A percentile compares a stretch with the other conserved stretches of the same genome.
Conservation (phyloP, 2,329 filamentous ascomycete species). For the Arthroderma sp. region DNA sequence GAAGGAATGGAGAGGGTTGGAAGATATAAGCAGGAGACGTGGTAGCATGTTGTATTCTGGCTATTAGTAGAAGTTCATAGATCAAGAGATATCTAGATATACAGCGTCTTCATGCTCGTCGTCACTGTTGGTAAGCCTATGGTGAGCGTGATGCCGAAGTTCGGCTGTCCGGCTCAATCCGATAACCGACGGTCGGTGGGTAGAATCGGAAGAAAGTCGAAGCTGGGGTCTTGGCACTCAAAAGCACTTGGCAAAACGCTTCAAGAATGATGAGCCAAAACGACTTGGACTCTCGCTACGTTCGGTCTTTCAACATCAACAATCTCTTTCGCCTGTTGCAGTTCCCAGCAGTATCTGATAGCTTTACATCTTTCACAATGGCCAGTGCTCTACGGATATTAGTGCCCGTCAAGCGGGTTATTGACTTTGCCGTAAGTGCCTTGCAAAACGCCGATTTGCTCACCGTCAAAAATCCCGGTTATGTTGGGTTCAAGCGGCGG, state of each 20-base stretch:
- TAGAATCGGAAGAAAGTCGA: conserved; percentile 5
- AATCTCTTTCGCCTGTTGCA: no score
- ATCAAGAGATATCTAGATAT: no score
- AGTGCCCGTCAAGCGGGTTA: conserved; percentile 70
- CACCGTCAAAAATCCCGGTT: no score
- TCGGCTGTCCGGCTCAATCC: conserved; percentile 1
- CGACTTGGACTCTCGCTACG: no score
- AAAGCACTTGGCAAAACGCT: no score
- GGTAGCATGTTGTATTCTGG: conserved; percentile 29
- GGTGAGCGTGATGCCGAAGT: neutral
- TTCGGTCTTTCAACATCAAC: no score
- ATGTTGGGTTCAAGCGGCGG: no score
- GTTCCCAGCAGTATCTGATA: no score
- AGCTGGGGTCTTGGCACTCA: neutral
- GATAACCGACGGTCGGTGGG: neutral
- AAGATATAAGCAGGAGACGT: conserved; percentile 56
- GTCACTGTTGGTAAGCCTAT: no score
- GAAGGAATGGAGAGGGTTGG: conserved; percentile 47
- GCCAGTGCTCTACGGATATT: conserved; percentile 52
- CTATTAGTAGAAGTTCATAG: neutral
- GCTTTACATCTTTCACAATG: conserved; percentile 21
- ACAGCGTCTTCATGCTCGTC: neutral
- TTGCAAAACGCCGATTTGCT: no score
- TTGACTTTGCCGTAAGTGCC: conserved; percentile 64
- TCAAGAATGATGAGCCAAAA: no score